phyloP scores from a whole-genome alignment of 306 rosid species.

The Benincasa hispida region DNA sequence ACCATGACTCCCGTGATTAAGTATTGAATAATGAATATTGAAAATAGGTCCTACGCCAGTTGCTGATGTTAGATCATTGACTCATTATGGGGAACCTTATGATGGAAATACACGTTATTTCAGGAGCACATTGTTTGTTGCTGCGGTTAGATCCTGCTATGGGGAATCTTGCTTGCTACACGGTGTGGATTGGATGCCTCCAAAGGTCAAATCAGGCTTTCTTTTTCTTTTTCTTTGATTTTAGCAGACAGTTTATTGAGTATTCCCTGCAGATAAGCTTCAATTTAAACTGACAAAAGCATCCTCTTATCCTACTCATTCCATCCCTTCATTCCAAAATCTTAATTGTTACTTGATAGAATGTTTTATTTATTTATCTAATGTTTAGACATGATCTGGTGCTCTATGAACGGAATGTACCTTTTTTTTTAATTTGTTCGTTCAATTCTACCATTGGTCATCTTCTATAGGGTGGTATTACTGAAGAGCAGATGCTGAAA shows the following conservation, averaged over 20 bases:
- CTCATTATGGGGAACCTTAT: slow-evolving; percentile 95
- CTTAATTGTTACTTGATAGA: neutral
- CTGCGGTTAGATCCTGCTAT: slow-evolving; percentile 86
- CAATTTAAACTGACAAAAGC: neutral
- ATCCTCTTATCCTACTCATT: neutral
- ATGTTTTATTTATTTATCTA: neutral
- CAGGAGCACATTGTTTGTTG: slow-evolving; percentile 91
- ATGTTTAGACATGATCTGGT: neutral
- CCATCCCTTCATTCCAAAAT: neutral
- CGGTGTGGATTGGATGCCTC: slow-evolving; percentile 94
- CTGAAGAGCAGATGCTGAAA: slow-evolving; percentile 94
- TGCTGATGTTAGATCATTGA: slow-evolving; percentile 80
- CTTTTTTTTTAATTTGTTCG: neutral
- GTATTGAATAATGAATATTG: slow-evolving; percentile 8
- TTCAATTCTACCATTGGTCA: neutral
- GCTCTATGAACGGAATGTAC: neutral
- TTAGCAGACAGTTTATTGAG: neutral
- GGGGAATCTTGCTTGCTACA: slow-evolving; percentile 93
- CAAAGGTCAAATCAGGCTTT: slow-evolving; percentile 46
- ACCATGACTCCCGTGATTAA: slow-evolving; percentile 5
- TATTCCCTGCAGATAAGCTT: neutral
- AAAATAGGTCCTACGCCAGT: slow-evolving; percentile 62
- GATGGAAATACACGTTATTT: slow-evolving; percentile 95
- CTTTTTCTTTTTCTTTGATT: neutral
- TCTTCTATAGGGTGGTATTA: slow-evolving; percentile 62